Evolutionary conservation across 345 rosid genomes (phyloP).

Genomic region (Citrus maxima): DNA sequence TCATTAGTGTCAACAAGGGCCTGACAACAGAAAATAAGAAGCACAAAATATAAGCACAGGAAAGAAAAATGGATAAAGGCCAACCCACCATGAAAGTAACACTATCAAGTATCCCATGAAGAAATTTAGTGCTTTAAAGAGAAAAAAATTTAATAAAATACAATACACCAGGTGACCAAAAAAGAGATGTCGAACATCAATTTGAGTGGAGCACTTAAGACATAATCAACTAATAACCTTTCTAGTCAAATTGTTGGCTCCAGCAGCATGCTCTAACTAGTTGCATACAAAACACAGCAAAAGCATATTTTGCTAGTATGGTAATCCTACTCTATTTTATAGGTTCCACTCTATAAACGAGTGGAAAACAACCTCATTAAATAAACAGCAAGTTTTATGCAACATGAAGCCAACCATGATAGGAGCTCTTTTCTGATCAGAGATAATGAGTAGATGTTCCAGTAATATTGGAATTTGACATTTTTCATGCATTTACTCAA

Average conservation of each 20-base stretch:
- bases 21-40: slow-evolving; percentile 36
- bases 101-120: neutral
- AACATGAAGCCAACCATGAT: neutral
- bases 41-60: neutral
- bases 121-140: neutral
- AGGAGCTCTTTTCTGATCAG: neutral
- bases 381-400: neutral
- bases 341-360: neutral
- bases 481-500: neutral
- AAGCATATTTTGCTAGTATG: neutral
- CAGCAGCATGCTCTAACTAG: neutral
- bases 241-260: neutral
- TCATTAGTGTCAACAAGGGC: slow-evolving; percentile 78
- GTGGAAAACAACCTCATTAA: neutral
- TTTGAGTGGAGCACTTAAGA: neutral
- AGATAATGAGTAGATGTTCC: neutral
- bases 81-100: neutral
- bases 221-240: neutral
- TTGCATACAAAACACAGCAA: neutral
- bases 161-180: neutral
- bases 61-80: neutral
- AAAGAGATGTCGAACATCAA: neutral
- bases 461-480: neutral
- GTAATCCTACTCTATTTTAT: neutral
- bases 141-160: no score